Percentiles rank a stretch among this genome's conserved stretches.
Conservation (phyloP, 768 basidiomycete species). For the Serendipita vermifera region DNA sequence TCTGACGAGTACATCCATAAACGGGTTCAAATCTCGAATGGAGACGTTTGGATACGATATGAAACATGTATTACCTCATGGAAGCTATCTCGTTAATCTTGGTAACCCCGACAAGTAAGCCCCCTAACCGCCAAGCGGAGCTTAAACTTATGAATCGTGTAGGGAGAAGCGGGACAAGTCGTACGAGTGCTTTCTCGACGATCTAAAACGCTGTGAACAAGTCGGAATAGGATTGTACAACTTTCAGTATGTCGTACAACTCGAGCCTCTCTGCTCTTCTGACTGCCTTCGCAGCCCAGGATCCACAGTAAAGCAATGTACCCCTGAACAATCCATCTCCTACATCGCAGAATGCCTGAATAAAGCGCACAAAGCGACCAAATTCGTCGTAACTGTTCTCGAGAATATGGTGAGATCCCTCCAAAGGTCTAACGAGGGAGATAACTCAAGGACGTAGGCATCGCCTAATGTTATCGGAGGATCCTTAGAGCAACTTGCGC, state of each 20-base stretch:
- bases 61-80: constrained; percentile 63
- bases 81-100: constrained; percentile 74
- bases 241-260: constrained; percentile 54
- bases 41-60: constrained; percentile 45
- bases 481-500: constrained; percentile 49
- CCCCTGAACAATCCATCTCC: constrained; percentile 45
- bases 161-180: constrained; percentile 59
- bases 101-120: constrained; percentile 65
- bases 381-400: constrained; percentile 47
- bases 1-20: constrained; percentile 39
- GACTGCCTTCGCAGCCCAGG: constrained; percentile 43
- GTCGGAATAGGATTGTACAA: constrained; percentile 67
- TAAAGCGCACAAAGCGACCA: constrained; percentile 50
- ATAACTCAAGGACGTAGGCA: constrained; percentile 45
- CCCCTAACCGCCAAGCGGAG: background rate
- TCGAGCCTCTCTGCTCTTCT: background rate
- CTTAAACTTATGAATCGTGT: background rate
- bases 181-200: constrained; percentile 71
- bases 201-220: constrained; percentile 61
- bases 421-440: background rate
- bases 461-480: constrained; percentile 68
- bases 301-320: constrained; percentile 61
- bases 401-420: constrained; percentile 61
- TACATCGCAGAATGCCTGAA: constrained; percentile 64
- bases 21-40: constrained; percentile 49